Conservation (phyloP, 768 basidiomycete species). For the Auricularia auricula-judae region DNA sequence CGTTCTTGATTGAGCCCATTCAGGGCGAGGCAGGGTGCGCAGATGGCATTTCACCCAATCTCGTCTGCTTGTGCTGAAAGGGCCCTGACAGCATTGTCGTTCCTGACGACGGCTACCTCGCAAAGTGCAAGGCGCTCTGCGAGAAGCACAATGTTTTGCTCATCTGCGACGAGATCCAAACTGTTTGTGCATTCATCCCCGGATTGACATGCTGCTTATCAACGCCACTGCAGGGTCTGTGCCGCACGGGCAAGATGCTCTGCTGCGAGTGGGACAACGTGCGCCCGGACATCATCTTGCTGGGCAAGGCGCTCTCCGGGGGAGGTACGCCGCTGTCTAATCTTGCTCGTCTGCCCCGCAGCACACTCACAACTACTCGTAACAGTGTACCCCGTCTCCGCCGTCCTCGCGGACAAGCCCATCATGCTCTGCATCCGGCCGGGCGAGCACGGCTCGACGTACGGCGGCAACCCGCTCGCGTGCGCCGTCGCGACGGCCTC, state of each 20-base stretch:
- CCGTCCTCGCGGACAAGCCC: conserved; percentile 82
- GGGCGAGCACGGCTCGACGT: conserved; percentile 93
- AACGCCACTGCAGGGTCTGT: conserved; percentile 50
- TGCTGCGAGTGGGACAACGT: conserved; percentile 80
- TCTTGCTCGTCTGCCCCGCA: background rate
- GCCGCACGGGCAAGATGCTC: conserved; percentile 89
- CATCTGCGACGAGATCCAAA: conserved; percentile 98
- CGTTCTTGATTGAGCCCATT: conserved; percentile 94
- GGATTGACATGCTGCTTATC: conserved; percentile 1
- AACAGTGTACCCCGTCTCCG: conserved; percentile 90
- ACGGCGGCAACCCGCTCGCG: conserved; percentile 94
- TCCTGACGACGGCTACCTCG: conserved; percentile 78
- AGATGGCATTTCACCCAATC: background rate
- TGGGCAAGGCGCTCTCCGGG: conserved; percentile 95
- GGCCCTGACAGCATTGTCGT: conserved; percentile 64
- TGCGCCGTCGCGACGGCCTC: conserved; percentile 95
- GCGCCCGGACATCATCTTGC: conserved; percentile 82
- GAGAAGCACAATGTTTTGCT: conserved; percentile 88
- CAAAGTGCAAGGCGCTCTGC: conserved; percentile 69
- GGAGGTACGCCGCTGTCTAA: conserved; percentile 49
- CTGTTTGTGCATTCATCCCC: conserved; percentile 33
- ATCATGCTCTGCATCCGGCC: conserved; percentile 91
- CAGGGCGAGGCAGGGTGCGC: conserved; percentile 97
- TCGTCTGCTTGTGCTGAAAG: background rate
- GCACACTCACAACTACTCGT: background rate